phyloP scores from a whole-genome alignment of 805 yeast genomes.

The Candida nemodendra region DNA sequence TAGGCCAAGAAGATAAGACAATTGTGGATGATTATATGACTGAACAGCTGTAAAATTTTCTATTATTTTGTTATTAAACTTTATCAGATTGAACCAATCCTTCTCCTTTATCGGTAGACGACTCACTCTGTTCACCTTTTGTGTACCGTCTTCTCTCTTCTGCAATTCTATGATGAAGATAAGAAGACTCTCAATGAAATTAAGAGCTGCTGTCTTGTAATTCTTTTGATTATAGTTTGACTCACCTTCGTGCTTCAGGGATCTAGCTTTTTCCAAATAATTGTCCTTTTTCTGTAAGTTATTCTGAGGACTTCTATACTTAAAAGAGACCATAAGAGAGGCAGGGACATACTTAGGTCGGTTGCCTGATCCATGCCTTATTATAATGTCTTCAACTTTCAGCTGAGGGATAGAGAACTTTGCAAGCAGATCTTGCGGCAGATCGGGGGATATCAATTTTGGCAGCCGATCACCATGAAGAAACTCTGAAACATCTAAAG shows the following conservation, averaged over 20 bases:
- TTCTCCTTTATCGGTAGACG: conserved; percentile 10
- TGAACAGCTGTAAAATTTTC: conserved; percentile 20
- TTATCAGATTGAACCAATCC: conserved; percentile 19
- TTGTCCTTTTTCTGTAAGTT: neutral
- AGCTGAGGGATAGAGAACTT: conserved; percentile 18
- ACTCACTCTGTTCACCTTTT: neutral
- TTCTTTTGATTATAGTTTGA: conserved; percentile 13
- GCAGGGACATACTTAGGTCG: neutral
- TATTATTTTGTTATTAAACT: conserved; percentile 19
- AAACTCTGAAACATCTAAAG: conserved; percentile 4
- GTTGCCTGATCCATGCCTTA: neutral
- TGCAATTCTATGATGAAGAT: conserved; percentile 26
- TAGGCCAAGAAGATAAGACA: conserved; percentile 7
- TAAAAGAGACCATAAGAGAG: neutral
- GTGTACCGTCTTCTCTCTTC: conserved; percentile 15
- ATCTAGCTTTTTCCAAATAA: conserved; percentile 10
- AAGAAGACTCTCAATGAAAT: conserved; percentile 26
- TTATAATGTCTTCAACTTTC: conserved; percentile 15
- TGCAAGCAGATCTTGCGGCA: conserved; percentile 16
- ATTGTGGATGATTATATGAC: conserved; percentile 1
- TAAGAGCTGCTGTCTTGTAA: conserved; percentile 17
- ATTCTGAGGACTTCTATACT: neutral
- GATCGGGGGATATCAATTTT: conserved; percentile 15
- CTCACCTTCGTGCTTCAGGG: conserved; percentile 19
- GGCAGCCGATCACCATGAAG: conserved; percentile 17